Conservation (phyloP, 139 green algal species). For the Closterium sp. region DNA sequence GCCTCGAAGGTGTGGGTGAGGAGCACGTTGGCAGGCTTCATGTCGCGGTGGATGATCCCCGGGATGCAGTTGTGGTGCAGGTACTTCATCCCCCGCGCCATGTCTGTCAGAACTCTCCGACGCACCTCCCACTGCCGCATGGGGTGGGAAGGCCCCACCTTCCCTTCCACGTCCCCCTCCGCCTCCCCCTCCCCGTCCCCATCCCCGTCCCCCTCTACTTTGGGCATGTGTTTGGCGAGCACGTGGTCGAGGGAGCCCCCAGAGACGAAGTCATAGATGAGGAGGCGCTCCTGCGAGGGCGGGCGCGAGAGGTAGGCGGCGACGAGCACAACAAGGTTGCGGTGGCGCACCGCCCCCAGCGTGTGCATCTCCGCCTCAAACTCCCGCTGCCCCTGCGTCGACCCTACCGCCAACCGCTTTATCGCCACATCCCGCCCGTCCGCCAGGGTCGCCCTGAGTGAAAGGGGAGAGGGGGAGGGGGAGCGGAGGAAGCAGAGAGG, state of each 20-base stretch:
- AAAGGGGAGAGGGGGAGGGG: not conserved
- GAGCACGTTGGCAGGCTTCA: slow-evolving; percentile 28
- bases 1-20: not conserved
- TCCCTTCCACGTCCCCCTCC: too few species aligned
- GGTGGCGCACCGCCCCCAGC: slow-evolving; percentile 26
- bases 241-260: not conserved
- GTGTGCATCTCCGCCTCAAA: slow-evolving; percentile 27
- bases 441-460: slow-evolving; percentile 1
- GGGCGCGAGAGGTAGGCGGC: not conserved
- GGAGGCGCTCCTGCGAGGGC: not conserved
- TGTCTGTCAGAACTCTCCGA: not conserved
- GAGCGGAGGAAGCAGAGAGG: not conserved
- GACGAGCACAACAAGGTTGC: slow-evolving; percentile 37
- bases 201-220: too few species aligned
- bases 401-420: not conserved
- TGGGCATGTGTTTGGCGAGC: not conserved
- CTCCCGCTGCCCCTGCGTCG: slow-evolving; percentile 10
- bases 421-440: not conserved
- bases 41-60: slow-evolving; percentile 22
- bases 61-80: slow-evolving; percentile 19
- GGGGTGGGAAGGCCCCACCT: too few species aligned
- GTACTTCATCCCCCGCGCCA: slow-evolving; percentile 22
- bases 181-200: too few species aligned
- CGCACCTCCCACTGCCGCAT: not conserved
- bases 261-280: not conserved